phyloP scores from a whole-genome alignment of 1,139 yeast species.

The Scheffersomyces titani region DNA sequence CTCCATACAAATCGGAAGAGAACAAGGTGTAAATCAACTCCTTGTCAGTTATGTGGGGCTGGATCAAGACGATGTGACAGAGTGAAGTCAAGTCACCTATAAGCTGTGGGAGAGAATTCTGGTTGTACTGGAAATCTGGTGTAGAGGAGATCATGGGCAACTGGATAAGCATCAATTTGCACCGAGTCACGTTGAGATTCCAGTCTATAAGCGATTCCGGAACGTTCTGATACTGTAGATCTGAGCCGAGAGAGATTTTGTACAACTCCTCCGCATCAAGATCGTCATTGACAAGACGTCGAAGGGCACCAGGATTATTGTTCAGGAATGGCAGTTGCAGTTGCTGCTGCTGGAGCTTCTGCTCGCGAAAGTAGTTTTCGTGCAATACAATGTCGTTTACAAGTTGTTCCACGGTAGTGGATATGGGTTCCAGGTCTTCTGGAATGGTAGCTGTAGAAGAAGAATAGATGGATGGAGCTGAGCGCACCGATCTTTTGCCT shows the following conservation, averaged over 20 bases:
- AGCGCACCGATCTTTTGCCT: constrained; percentile 41
- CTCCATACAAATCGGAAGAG: constrained; percentile 46
- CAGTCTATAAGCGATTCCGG: constrained; percentile 48
- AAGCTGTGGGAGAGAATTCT: constrained; percentile 39
- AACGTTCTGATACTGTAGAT: constrained; percentile 39
- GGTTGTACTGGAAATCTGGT: constrained; percentile 37
- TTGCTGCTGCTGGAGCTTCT: constrained; percentile 8
- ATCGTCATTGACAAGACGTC: constrained; percentile 10
- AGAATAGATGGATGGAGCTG: constrained; percentile 47
- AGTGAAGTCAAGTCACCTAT: constrained; percentile 46
- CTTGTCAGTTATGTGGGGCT: constrained; percentile 45
- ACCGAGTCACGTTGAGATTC: constrained; percentile 49
- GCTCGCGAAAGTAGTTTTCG: constrained; percentile 32
- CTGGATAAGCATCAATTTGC: constrained; percentile 41
- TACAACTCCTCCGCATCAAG: constrained; percentile 30
- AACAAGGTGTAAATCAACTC: constrained; percentile 44
- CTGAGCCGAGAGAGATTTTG: constrained; percentile 45
- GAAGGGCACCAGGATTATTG: neutral
- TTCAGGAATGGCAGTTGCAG: constrained; percentile 10
- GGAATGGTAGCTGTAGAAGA: constrained; percentile 49
- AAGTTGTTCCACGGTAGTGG: constrained; percentile 47
- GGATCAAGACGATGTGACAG: constrained; percentile 44
- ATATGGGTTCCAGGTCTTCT: constrained; percentile 46
- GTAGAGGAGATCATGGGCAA: constrained; percentile 42
- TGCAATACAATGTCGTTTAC: constrained; percentile 46